Conservation (phyloP, 164 flowering plant genomes). For the Magnolia kwangsiensis region DNA sequence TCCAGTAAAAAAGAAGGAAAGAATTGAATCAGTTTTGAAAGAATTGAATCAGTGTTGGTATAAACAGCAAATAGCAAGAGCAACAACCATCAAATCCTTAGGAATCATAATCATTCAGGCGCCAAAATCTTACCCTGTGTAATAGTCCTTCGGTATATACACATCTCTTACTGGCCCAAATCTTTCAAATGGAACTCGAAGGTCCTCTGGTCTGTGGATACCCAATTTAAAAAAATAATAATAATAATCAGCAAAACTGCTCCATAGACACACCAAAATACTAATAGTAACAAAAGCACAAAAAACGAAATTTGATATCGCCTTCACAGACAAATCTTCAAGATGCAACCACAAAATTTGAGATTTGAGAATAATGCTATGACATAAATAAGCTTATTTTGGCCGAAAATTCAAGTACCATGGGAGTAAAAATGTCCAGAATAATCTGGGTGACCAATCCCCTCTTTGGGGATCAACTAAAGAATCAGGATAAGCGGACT, state of each 20-base stretch:
- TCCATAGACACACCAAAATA: not conserved
- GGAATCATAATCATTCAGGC: not conserved
- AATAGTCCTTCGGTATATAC: slow-evolving; percentile 74
- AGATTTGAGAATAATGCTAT: too few species aligned
- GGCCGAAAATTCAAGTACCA: too few species aligned
- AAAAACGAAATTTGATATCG: too few species aligned
- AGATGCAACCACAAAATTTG: too few species aligned
- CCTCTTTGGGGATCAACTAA: too few species aligned
- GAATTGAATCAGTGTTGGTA: not conserved
- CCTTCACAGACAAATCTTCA: too few species aligned
- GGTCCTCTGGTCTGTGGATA: slow-evolving; percentile 67
- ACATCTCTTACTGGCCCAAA: slow-evolving; percentile 82
- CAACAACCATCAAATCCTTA: not conserved
- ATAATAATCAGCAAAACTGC: not conserved
- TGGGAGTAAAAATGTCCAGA: too few species aligned
- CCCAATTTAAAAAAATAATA: not conserved
- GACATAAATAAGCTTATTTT: too few species aligned
- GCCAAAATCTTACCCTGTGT: slow-evolving; percentile 61
- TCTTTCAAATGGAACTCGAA: slow-evolving; percentile 74
- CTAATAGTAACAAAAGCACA: not conserved
- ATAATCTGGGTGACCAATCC: too few species aligned
- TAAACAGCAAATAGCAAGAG: not conserved
- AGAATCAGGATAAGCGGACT: too few species aligned
- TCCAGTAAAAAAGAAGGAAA: not conserved
- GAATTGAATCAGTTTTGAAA: not conserved